Evolutionary conservation across 2,329 filamentous ascomycete species (phyloP), one percentile per base, ranked within the genome.

Genomic region (Hypoxylon sp.): DNA sequence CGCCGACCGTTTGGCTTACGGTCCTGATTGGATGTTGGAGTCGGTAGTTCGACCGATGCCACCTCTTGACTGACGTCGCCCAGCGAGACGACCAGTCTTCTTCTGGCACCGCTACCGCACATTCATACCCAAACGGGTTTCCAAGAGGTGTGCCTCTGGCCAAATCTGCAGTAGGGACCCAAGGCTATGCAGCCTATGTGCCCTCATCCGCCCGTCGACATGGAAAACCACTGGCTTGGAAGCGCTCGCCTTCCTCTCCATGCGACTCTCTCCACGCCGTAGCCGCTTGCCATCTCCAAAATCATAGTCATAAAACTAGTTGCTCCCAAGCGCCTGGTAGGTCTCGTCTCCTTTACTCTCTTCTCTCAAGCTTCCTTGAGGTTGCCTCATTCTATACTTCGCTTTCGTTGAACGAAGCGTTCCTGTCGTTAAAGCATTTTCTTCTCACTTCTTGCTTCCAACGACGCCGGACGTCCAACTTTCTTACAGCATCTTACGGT

Each of bases 351-450:
- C 60, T 63, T 61, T 67, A 19, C 51, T 56, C 70, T 74, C 67
- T 69, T 68, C 65, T 61, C 69, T 69, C 69, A 75, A 74, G 72
- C 75, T 74, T 73, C 73, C 71, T 73, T 73, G 71, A 72, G 75
- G 75, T 75, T 73, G 74, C 69, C 73, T 73, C 62, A 69, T 74
- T 73, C 50, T 60, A 77, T 78, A 78, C 65, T 74, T 75, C 70
- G 75, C 78, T 80, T 80, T 82, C 80, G 81, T 82, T 79, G 81
- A 81, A 71, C 81, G 80, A 81, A 74, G 80, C 78, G 74, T 80
- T 78, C 74, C 79, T 75, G 76, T 82, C 80, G 73, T 79, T 81
- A 67, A 71, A 68, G 66, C 58, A 66, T 70, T 72, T 70, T 47
- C 74, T 71, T 74, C 71, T 32, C 66, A 70, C 65, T 72, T 66